Base-by-base conservation (phyloP, 2,329 filamentous ascomycete genomes). In the Periconia sp. region DNA sequence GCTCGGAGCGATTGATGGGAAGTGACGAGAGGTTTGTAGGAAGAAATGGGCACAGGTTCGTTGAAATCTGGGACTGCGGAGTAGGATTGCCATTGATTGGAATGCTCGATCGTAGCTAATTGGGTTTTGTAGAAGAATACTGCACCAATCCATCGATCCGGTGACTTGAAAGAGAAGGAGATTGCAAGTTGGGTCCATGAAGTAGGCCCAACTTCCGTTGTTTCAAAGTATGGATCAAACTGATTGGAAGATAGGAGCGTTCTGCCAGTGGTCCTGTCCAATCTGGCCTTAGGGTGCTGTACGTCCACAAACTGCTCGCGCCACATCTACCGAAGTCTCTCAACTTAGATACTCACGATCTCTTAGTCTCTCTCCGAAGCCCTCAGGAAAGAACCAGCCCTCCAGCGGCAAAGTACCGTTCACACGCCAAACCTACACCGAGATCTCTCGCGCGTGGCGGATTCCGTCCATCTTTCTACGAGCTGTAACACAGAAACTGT, bases 351-450 rank as follows among this genome's bases (percentile, higher is more conserved):
- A 23, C 16, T 30, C 6, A 35, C 8, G n/a, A 15, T 10, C n/a
- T 18, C 5, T 11, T 3, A 43, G 32, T 16, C 39, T 53, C 16
- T 53, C 35, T 4, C 46, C 50, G 6, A 53, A 53, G 35, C 47
- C 50, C n/a, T 23, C 50, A 16, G 50, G 47, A 25, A 50, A 46
- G 19, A 4, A 5, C 12, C 25, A 28, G 25, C 40, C 46, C 11
- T 53, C 43, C 12, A 51, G 39, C 23, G 45, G 47, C 18, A 54
- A 54, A 40, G 36, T 54, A 11, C 50, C 50, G 2, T 54, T 46
- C 24, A 36, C 50, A 12, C 48, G 29, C 11, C n/a, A 36, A n/a
- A 54, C 50, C 3, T 54, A 47, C 36, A 10, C 23, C 11, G 35
- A 31, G 12, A 34, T 54, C 12, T 36, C 44, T 8, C 31, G 38